phyloP scores from a whole-genome alignment of 2,329 filamentous ascomycete species.

The Anisogramma anomala region DNA sequence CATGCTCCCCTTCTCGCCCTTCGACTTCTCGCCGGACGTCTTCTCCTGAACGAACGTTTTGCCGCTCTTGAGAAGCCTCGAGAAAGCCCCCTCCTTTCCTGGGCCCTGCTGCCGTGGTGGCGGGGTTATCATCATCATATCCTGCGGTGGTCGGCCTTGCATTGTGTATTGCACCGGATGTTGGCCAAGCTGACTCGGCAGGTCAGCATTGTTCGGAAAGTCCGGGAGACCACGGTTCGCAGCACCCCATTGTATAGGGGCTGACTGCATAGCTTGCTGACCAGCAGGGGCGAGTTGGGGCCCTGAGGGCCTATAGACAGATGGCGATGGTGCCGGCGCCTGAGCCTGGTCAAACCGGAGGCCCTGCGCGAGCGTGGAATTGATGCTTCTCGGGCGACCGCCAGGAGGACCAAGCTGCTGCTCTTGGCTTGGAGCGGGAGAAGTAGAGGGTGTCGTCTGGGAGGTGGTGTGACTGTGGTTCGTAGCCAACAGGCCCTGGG shows the following conservation, averaged over 20 bases:
- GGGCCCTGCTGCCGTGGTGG: conserved; percentile 8
- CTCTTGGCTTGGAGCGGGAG: conserved; percentile 7
- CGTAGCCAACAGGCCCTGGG: conserved; percentile 4
- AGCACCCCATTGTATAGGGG: conserved; percentile 7
- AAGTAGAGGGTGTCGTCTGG: conserved; percentile 9
- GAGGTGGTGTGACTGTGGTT: conserved; percentile 8
- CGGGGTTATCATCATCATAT: conserved; percentile 8
- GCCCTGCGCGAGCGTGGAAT: neutral
- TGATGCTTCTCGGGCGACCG: conserved; percentile 8
- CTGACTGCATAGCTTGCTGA: conserved; percentile 7
- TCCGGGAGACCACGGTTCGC: neutral
- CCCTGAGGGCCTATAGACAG: conserved; percentile 12
- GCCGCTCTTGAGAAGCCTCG: conserved; percentile 15
- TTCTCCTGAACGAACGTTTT: conserved; percentile 14
- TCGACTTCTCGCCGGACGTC: conserved; percentile 16
- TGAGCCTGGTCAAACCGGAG: neutral
- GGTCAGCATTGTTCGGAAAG: conserved; percentile 2
- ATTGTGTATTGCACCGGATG: conserved; percentile 1
- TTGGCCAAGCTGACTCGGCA: conserved; percentile 7
- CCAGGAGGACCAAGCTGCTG: conserved; percentile 8
- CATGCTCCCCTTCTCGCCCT: conserved; percentile 18
- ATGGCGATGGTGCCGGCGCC: conserved; percentile 4
- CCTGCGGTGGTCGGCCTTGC: conserved; percentile 5
- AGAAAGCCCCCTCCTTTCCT: conserved; percentile 14
- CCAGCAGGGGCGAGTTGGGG: conserved; percentile 3